Percentiles rank a stretch among this genome's conserved stretches.
Evolutionary conservation across 257 asterid genomes (phyloP).

Genomic region (Coffea eugenioides): DNA sequence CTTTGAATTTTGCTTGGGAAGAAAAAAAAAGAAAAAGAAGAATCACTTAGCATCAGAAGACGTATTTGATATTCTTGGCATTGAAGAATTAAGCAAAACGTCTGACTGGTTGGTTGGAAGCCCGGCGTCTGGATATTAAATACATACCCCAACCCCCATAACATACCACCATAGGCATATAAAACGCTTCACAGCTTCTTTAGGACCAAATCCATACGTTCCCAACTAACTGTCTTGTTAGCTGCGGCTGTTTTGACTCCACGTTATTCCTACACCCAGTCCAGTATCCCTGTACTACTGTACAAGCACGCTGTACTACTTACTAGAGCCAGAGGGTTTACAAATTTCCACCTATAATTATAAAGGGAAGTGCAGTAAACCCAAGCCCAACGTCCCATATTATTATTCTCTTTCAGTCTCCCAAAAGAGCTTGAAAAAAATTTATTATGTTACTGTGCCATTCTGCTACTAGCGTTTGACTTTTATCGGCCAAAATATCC

Average conservation of each 20-base stretch:
- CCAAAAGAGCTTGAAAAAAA: too few relatives aligned
- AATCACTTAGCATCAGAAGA: not conserved
- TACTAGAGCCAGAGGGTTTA: too few relatives aligned
- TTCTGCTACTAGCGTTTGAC: too few relatives aligned
- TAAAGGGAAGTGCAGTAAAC: not conserved
- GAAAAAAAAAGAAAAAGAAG: not conserved
- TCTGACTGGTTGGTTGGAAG: constrained; percentile 13
- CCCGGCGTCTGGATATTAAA: not conserved
- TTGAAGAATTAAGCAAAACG: not conserved
- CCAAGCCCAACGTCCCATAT: too few relatives aligned
- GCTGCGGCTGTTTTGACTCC: constrained; percentile 11
- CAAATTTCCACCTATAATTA: not conserved
- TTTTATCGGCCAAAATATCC: too few relatives aligned
- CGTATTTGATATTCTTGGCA: not conserved
- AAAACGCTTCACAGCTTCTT: not conserved
- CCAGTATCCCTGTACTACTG: not conserved
- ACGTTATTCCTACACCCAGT: too few relatives aligned
- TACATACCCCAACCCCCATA: too few relatives aligned
- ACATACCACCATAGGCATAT: too few relatives aligned
- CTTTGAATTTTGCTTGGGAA: not conserved
- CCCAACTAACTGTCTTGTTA: constrained; percentile 24
- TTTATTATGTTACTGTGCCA: too few relatives aligned
- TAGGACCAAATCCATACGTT: not conserved
- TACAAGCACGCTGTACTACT: too few relatives aligned
- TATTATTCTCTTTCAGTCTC: too few relatives aligned